Conservation (phyloP, 1,284 basidiomycete genomes). For the Pholiota adiposa region DNA sequence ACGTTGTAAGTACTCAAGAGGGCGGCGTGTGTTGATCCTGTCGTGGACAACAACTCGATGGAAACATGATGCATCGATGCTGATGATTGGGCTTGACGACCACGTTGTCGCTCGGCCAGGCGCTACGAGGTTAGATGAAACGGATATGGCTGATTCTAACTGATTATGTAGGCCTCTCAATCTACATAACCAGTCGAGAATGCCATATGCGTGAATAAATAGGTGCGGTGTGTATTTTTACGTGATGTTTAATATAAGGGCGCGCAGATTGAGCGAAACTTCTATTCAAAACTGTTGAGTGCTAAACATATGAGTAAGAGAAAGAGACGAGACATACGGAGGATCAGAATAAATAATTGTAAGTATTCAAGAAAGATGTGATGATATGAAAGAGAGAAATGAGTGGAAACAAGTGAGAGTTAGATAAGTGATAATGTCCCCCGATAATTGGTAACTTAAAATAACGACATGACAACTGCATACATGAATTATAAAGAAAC, state of each 20-base stretch:
- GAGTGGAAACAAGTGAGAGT: slow-evolving; percentile 10
- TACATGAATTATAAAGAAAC: slow-evolving; percentile 26
- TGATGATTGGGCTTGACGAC: slow-evolving; percentile 12
- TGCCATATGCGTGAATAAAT: neutral
- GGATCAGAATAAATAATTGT: slow-evolving; percentile 10
- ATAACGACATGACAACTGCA: too few relatives aligned
- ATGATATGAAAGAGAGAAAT: neutral
- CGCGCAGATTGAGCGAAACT: neutral
- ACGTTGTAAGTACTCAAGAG: slow-evolving; percentile 19
- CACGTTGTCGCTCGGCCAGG: slow-evolving; percentile 14
- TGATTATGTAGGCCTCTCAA: neutral
- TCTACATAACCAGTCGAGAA: neutral
- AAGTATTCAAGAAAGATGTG: slow-evolving; percentile 16
- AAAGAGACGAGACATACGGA: slow-evolving; percentile 1
- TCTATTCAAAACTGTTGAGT: neutral
- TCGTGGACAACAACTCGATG: slow-evolving; percentile 7
- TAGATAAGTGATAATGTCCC: slow-evolving; percentile 1
- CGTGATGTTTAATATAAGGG: neutral
- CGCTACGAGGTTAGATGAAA: slow-evolving; percentile 16
- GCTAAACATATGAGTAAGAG: slow-evolving; percentile 3
- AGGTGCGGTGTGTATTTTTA: neutral
- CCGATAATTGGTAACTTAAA: slow-evolving; percentile 1
- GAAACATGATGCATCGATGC: slow-evolving; percentile 17
- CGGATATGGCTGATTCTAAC: slow-evolving; percentile 1
- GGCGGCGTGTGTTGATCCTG: slow-evolving; percentile 7